Base-by-base conservation (phyloP, 225 moss, liverwort and hornwort genomes). In the Takakia lepidozioides region DNA sequence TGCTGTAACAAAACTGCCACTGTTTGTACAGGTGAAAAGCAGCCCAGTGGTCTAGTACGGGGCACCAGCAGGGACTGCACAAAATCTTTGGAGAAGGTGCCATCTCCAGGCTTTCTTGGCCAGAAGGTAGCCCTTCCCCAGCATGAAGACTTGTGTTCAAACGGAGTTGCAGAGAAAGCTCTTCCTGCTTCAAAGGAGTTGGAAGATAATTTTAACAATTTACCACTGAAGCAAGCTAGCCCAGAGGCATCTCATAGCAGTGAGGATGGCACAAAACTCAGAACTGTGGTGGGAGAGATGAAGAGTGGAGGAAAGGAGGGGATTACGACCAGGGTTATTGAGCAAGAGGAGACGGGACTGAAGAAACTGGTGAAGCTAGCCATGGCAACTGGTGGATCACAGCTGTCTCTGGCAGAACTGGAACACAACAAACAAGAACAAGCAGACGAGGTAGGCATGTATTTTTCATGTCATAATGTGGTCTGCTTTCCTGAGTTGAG, bases 381-480 rank as follows among this genome's bases (percentile, higher is more conserved):
- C 4, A 27, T 66, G 13, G 11, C 5, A 50, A 19, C 52, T 2
- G 50, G 45, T 43, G 23, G 22, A 20, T 70, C 54, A 10, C 11
- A 51, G 4, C 43, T 86, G 10, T 73, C 66, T 22, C 30, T 38
- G 21, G 35, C 14, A 19, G 72, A 73, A 29, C 27, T 65, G 42
- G 70, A 72, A 36, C 58, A 56, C 54, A 82, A 78, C 8, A 49
- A 42, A 18, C 72, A 73, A 64, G 67, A 65, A 43, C 82, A 86
- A 54, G 60, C 58, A 18, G 75, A 82, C 34, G 82, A 86, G 69
- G 71, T 60, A 8, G 5, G 40, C 18, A 23, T 38, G 2, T 22
- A 0, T 21, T 4, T 18, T 60, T 11, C 19, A 14, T 18, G 53
- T 19, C 19, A 0, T 22, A 3, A 7, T n/a, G 9, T 8, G 8